Evolutionary conservation across 2,329 filamentous ascomycete species (phyloP), one percentile per base, ranked within the genome.

Genomic region (Talaromyces sp.): DNA sequence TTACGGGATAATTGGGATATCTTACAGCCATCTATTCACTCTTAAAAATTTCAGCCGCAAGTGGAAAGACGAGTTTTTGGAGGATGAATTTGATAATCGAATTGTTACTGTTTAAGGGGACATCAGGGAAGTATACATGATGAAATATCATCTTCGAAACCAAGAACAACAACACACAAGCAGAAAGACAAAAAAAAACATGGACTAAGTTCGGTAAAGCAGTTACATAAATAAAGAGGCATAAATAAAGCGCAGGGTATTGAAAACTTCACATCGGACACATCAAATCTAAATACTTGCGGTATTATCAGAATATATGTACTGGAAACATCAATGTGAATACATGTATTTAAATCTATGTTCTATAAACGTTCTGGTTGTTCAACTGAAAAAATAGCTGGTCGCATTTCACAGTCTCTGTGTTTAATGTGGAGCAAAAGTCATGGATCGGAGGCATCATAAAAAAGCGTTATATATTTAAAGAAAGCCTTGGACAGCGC

Each of bases 401-500:
- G 23, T 27, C 23, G 18, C 42, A 47, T 47, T 16, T 47, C 42
- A 47, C 18, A 10, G 18, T 27, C 6, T 36, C 6, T 36, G 14
- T 16, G 12, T 14, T 40, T 14, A 16, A 40, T 40, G 34, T 5
- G 14, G 5, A 40, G n/a, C 5, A 5, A 16, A 36, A 36, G 12
- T 34, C 33, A 34, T 40, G 36, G 16, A 36, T 40, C 5, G 5
- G 16, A 47, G 7, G 1, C 7, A 10, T 23, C 7, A 18, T 23
- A 27, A 47, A 27, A 27, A 18, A 23, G 23, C 10, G 23, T 23
- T 18, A 27, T 47, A 47, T 47, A 47, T 18, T 47, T 14, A 27
- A 27, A 60, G 14, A 33, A 63, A 63, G 4, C 28, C 31, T 51
- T 53, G 56, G 16, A 61, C 50, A 8, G 60, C 31, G 33, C 52